Evolutionary conservation across 768 basidiomycete genomes (phyloP), one percentile per base, ranked within the genome.

Genomic region (Leccinum rimulosum): DNA sequence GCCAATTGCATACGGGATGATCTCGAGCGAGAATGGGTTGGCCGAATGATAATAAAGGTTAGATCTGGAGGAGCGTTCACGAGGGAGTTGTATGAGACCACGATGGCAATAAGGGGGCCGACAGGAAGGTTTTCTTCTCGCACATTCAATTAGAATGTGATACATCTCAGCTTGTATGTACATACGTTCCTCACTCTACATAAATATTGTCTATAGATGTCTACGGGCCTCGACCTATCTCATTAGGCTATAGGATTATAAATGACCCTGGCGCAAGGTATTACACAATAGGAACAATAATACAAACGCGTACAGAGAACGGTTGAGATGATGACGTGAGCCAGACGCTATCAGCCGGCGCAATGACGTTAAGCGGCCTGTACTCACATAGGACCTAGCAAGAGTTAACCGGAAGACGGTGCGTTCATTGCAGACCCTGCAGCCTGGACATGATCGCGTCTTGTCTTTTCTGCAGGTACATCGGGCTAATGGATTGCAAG

Each of bases 1-100:
- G 83, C 84, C 19, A 87, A 87, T 65, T 91, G 88, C 67, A 73
- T 89, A 53, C 77, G 89, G 60, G 78, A 86, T 61, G 77, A 80
- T n/a, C 73, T 76, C 59, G 85, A 88, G 61, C 76, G 88, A 61
- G 67, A 72, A 27, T 85, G 82, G 80, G 77, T 90, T 40, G 74
- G 77, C 31, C 70, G 66, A n/a, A 61, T 80, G 54, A 82, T 89
- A 33, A 57, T 63, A 53, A 79, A 76, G 54, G 86, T 84, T 43
- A 80, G 88, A 54, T 60, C 65, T 31, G 75, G 71, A 19, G 66
- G 70, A 19, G 70, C 79, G 27, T 89, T 87, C 67, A 85, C 85
- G 19, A 78, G 84, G 52, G 76, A 80, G 52, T 76, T 79, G 70
- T 89, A 89, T 63, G 77, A 81, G 71, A 72, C 72, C 3, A 79